These are phyloP conservation scores for Globisporangium heterothallicum DNA, from an alignment of 352 stramenopile genomes.

Conservation along the genomic window DNA sequence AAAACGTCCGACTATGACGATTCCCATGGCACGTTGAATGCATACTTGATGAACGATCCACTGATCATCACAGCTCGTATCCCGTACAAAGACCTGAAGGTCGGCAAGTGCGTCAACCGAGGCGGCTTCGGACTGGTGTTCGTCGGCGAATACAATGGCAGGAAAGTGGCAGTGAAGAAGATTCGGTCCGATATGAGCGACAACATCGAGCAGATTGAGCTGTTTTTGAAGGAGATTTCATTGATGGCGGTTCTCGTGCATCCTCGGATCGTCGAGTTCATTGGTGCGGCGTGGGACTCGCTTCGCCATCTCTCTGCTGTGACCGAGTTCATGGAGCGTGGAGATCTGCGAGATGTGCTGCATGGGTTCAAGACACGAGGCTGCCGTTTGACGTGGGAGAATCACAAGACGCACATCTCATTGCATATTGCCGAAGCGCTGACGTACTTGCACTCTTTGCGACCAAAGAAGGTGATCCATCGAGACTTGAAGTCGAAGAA, in stretches of 20 bases:
- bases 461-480: slow-evolving; percentile 37
- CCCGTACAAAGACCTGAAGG: slow-evolving; percentile 52
- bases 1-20: too few species aligned
- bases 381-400: slow-evolving; percentile 36
- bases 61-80: slow-evolving; percentile 56
- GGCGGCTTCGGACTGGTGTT: slow-evolving; percentile 60
- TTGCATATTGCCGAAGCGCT: slow-evolving; percentile 56
- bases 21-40: too few species aligned
- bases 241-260: slow-evolving; percentile 55
- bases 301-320: slow-evolving; percentile 48
- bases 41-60: slow-evolving; percentile 51
- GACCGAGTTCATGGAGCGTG: slow-evolving; percentile 70
- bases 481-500: slow-evolving; percentile 29
- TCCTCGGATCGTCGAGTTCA: slow-evolving; percentile 58
- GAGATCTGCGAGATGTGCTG: slow-evolving; percentile 56
- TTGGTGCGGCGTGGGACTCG: slow-evolving; percentile 60
- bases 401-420: slow-evolving; percentile 45
- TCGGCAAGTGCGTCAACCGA: slow-evolving; percentile 55
- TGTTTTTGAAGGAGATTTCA: slow-evolving; percentile 62
- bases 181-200: slow-evolving; percentile 41
- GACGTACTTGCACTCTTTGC: slow-evolving; percentile 60
- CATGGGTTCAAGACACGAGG: slow-evolving; percentile 37
- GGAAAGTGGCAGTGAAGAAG: slow-evolving; percentile 59
- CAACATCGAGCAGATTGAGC: slow-evolving; percentile 50
- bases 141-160: slow-evolving; percentile 48